A percentile compares a stretch with the other conserved stretches of the same genome.
Conservation (phyloP, 2,329 filamentous ascomycete genomes). For the Colletotrichum scovillei region DNA sequence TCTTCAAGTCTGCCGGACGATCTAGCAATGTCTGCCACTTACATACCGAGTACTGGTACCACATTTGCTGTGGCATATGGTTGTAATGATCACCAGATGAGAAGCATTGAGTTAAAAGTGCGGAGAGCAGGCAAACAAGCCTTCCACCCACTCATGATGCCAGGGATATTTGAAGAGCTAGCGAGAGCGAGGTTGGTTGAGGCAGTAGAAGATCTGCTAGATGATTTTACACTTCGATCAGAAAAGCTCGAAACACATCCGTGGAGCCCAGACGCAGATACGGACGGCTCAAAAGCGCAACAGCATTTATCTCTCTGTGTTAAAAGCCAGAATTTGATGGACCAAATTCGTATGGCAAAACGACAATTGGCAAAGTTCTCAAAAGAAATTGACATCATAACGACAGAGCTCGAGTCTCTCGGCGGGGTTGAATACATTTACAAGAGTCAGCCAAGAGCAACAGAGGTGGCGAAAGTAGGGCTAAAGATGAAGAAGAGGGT, state of each 20-base stretch:
- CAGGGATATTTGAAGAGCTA: constrained; percentile 10
- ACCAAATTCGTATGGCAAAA: constrained; percentile 9
- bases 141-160: background rate
- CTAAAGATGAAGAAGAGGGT: constrained; percentile 25
- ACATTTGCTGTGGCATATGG: constrained; percentile 9
- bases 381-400: background rate
- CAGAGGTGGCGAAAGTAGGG: background rate
- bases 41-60: constrained; percentile 4
- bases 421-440: no score
- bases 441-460: background rate
- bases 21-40: constrained; percentile 5
- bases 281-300: background rate
- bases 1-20: background rate
- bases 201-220: background rate
- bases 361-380: background rate
- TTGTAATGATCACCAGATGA: constrained; percentile 9
- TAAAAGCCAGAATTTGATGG: background rate
- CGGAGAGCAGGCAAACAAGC: background rate
- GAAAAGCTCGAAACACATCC: background rate
- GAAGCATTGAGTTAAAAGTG: background rate
- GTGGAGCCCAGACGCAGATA: background rate
- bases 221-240: background rate
- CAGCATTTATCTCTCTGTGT: background rate
- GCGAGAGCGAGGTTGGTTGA: background rate
- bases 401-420: background rate